Conservation (phyloP, 1,139 yeast species). For the Candida sanyaensis region DNA sequence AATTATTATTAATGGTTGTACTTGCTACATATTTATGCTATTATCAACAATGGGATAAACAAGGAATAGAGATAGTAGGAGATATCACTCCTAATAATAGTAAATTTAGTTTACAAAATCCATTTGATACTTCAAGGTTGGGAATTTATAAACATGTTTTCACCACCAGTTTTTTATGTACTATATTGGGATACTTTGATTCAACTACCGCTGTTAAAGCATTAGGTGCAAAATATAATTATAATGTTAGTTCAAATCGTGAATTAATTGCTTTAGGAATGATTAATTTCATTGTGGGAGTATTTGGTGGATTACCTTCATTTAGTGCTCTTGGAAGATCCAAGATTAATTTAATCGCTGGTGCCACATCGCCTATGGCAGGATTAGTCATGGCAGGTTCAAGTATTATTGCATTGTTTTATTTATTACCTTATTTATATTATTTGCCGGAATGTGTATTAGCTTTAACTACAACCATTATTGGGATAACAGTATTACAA, state of each 20-base stretch:
- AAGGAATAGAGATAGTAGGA: slow-evolving; percentile 35
- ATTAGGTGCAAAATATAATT: slow-evolving; percentile 32
- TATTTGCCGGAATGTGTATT: slow-evolving; percentile 36
- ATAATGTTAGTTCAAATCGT: slow-evolving; percentile 32
- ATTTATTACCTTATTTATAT: slow-evolving; percentile 26
- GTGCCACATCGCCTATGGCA: slow-evolving; percentile 37
- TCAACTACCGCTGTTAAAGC: slow-evolving; percentile 36
- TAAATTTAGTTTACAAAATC: slow-evolving; percentile 21
- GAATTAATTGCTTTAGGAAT: slow-evolving; percentile 36
- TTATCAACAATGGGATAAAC: slow-evolving; percentile 22
- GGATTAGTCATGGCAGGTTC: slow-evolving; percentile 28
- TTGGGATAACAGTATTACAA: slow-evolving; percentile 36
- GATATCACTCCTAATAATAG: slow-evolving; percentile 15
- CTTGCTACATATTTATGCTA: slow-evolving; percentile 28
- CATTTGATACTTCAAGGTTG: slow-evolving; percentile 21
- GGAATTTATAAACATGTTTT: slow-evolving; percentile 25
- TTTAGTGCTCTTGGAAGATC: slow-evolving; percentile 42
- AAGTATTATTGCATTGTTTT: slow-evolving; percentile 24
- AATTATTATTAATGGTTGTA: slow-evolving; percentile 32
- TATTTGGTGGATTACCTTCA: slow-evolving; percentile 35
- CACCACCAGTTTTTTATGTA: slow-evolving; percentile 31
- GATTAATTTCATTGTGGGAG: slow-evolving; percentile 27
- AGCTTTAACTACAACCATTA: slow-evolving; percentile 35
- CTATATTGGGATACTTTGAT: slow-evolving; percentile 36
- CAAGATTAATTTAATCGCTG: slow-evolving; percentile 33